Percentiles rank a stretch among this genome's conserved stretches.
Conservation (phyloP, 768 basidiomycete genomes). For the Mycena olivaceomarginata region DNA sequence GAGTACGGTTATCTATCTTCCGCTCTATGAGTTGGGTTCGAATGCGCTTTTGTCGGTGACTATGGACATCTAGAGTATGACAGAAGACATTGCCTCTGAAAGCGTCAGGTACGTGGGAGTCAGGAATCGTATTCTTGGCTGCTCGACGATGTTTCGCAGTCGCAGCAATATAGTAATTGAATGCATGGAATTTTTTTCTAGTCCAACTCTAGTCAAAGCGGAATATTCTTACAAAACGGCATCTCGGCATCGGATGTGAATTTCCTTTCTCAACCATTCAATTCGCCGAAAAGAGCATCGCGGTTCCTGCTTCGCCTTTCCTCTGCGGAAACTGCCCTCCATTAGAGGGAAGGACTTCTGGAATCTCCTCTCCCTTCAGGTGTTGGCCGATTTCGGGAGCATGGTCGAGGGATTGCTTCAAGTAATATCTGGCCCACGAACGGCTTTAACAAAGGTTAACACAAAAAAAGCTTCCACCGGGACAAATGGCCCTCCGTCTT, state of each 20-base stretch:
- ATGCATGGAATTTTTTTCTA: too few relatives aligned
- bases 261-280: too few relatives aligned
- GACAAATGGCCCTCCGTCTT: neutral
- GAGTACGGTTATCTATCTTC: conserved; percentile 17
- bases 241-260: neutral
- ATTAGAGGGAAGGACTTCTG: too few relatives aligned
- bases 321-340: too few relatives aligned
- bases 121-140: conserved; percentile 48
- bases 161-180: conserved; percentile 25
- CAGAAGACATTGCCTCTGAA: conserved; percentile 12
- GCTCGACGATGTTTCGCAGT: conserved; percentile 50
- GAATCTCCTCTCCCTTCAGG: too few relatives aligned
- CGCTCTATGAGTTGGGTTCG: conserved; percentile 19
- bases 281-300: too few relatives aligned
- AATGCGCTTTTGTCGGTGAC: conserved; percentile 20
- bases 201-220: neutral
- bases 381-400: too few relatives aligned
- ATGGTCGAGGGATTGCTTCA: too few relatives aligned
- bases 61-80: conserved; percentile 34
- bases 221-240: neutral
- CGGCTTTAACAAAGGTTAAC: neutral
- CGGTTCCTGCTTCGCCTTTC: too few relatives aligned
- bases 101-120: neutral
- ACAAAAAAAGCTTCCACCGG: neutral
- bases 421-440: too few relatives aligned